phyloP scores from a whole-genome alignment of 1,139 yeast genomes.

The Hansenula lynferdii region DNA sequence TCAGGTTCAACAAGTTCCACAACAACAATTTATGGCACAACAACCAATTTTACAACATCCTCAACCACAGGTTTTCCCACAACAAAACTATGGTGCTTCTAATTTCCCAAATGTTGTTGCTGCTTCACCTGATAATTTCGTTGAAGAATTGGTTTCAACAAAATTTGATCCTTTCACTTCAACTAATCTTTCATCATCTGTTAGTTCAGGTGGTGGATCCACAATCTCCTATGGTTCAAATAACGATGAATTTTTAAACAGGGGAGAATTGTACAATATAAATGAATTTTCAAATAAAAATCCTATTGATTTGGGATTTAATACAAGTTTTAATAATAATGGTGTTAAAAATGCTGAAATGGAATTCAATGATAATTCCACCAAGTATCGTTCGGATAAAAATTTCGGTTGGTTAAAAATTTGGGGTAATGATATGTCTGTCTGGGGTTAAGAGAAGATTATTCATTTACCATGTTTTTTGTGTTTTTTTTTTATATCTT shows the following conservation, averaged over 20 bases:
- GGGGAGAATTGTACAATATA: constrained; percentile 1
- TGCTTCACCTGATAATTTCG: constrained; percentile 15
- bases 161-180: constrained; percentile 5
- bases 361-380: background rate
- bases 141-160: constrained; percentile 7
- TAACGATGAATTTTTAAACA: constrained; percentile 1
- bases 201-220: constrained; percentile 19
- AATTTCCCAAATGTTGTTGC: constrained; percentile 6
- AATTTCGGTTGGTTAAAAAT: constrained; percentile 22
- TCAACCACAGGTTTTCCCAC: background rate
- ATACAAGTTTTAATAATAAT: constrained; percentile 2
- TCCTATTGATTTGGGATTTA: constrained; percentile 7
- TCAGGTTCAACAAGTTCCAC: constrained; percentile 1
- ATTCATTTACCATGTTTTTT: background rate
- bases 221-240: constrained; percentile 14
- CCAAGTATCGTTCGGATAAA: constrained; percentile 10
- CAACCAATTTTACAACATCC: background rate
- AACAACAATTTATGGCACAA: constrained; percentile 1
- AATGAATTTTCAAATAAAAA: constrained; percentile 3
- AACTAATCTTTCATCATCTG: constrained; percentile 17
- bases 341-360: no score
- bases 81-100: no score
- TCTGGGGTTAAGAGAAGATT: constrained; percentile 17
- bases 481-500: background rate
- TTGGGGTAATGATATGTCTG: constrained; percentile 25